These are phyloP conservation scores for Leccinum boreale DNA, from an alignment of 768 basidiomycete genomes.

Conservation along the genomic window DNA sequence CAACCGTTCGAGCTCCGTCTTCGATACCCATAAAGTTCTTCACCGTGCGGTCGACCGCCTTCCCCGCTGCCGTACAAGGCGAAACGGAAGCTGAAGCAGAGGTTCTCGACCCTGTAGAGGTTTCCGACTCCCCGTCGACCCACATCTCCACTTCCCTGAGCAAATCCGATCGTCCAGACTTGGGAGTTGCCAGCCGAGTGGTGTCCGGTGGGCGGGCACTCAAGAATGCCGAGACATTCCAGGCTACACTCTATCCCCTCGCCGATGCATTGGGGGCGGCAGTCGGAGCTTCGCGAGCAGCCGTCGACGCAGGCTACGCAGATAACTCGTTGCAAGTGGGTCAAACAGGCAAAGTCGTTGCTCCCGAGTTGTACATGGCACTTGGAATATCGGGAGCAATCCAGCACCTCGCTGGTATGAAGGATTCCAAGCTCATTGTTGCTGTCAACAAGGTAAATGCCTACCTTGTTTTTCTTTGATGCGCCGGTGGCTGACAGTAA, in stretches of 20 bases:
- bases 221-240: constrained; percentile 94
- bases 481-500: constrained; percentile 11
- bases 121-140: constrained; percentile 46
- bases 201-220: constrained; percentile 95
- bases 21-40: constrained; percentile 86
- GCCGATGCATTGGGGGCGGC: constrained; percentile 93
- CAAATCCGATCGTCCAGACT: constrained; percentile 89
- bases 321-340: constrained; percentile 99
- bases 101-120: constrained; percentile 60
- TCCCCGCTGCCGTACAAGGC: constrained; percentile 55
- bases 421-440: constrained; percentile 97
- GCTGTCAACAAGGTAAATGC: constrained; percentile 87
- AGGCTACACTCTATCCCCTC: constrained; percentile 79
- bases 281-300: constrained; percentile 96
- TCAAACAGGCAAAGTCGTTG: constrained; percentile 98
- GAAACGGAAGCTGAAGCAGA: constrained; percentile 58
- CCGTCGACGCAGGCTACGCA: constrained; percentile 96
- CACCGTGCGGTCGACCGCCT: constrained; percentile 91
- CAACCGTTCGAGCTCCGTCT: constrained; percentile 81
- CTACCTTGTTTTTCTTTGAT: not conserved
- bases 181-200: constrained; percentile 81
- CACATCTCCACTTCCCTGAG: constrained; percentile 76
- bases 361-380: constrained; percentile 94
- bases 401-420: constrained; percentile 99
- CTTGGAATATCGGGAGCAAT: constrained; percentile 98